A percentile compares a stretch with the other conserved stretches of the same genome.
Evolutionary conservation across 2,329 filamentous ascomycete species (phyloP).

Genomic region (Rutstroemia sp.): DNA sequence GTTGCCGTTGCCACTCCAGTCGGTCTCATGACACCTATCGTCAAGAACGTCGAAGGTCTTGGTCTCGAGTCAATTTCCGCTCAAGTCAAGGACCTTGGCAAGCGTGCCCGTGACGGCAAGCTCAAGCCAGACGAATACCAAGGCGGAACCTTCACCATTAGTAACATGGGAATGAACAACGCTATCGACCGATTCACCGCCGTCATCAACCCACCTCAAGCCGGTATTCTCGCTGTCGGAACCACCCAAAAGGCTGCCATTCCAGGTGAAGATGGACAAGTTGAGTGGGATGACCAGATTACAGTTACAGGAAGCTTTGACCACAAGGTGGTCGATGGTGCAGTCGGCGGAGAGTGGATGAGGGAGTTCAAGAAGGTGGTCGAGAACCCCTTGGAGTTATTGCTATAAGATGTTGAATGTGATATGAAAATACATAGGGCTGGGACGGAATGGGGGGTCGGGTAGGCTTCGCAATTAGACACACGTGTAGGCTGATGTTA

Average conservation of each 20-base stretch:
- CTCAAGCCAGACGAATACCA: conserved; percentile 99
- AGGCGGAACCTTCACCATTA: conserved; percentile 97
- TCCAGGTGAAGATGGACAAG: conserved; percentile 75
- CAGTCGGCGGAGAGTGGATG: conserved; percentile 94
- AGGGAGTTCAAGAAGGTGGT: conserved; percentile 94
- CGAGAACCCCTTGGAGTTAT: conserved; percentile 92
- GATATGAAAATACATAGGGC: conserved; percentile 2
- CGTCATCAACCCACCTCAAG: conserved; percentile 98
- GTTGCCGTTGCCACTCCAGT: conserved; percentile 62
- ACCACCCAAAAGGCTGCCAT: conserved; percentile 93
- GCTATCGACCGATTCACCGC: conserved; percentile 96
- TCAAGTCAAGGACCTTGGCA: conserved; percentile 92
- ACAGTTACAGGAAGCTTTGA: conserved; percentile 92
- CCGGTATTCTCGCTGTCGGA: conserved; percentile 88
- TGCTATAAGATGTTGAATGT: conserved; percentile 52
- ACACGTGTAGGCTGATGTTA: conserved; percentile 7
- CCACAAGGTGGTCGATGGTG: conserved; percentile 97
- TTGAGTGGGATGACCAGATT: conserved; percentile 97
- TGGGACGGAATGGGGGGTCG: not conserved
- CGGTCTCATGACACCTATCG: conserved; percentile 95
- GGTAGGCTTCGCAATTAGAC: not conserved
- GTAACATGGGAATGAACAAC: conserved; percentile 99
- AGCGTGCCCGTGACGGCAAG: conserved; percentile 93
- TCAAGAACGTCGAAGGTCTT: conserved; percentile 78
- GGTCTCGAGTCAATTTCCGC: conserved; percentile 83